A percentile compares a stretch with the other conserved stretches of the same genome.
Conservation (phyloP, 2,329 filamentous ascomycete species). For the Verticillium albo-atrum region DNA sequence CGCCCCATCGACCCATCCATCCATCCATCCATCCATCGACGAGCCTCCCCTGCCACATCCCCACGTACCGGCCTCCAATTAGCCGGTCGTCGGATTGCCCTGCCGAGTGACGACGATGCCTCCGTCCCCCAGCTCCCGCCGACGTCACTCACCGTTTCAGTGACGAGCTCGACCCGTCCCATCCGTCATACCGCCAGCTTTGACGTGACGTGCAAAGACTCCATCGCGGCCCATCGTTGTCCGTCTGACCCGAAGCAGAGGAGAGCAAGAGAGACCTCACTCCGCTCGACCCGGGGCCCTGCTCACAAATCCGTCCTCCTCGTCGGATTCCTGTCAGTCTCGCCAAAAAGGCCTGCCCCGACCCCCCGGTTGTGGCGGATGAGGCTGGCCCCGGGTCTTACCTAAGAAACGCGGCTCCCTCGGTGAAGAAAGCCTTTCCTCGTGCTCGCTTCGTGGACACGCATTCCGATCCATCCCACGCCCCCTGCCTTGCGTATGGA, state of each 20-base stretch:
- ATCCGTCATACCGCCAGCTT: neutral
- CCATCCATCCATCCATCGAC: too few species aligned
- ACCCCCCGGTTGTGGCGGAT: neutral
- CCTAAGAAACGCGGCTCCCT: neutral
- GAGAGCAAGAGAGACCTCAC: neutral
- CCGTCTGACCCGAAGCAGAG: neutral
- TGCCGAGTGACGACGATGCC: neutral
- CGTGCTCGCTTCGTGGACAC: neutral
- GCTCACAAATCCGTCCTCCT: neutral
- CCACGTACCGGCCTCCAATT: neutral
- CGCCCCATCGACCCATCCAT: neutral
- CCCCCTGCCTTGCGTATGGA: too few species aligned
- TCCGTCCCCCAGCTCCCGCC: neutral
- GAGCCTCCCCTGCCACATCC: neutral
- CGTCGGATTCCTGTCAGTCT: neutral
- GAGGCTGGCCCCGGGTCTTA: neutral
- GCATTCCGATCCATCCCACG: neutral
- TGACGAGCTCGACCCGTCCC: neutral
- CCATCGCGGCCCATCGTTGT: neutral
- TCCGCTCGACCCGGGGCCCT: neutral
- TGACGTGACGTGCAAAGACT: neutral
- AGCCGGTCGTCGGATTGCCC: neutral
- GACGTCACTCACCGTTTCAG: neutral
- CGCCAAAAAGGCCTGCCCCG: too few species aligned
- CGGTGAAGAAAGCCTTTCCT: neutral